These are phyloP conservation scores for Termitomyces sp. DNA, from an alignment of 768 basidiomycete genomes.

Conservation along the genomic window DNA sequence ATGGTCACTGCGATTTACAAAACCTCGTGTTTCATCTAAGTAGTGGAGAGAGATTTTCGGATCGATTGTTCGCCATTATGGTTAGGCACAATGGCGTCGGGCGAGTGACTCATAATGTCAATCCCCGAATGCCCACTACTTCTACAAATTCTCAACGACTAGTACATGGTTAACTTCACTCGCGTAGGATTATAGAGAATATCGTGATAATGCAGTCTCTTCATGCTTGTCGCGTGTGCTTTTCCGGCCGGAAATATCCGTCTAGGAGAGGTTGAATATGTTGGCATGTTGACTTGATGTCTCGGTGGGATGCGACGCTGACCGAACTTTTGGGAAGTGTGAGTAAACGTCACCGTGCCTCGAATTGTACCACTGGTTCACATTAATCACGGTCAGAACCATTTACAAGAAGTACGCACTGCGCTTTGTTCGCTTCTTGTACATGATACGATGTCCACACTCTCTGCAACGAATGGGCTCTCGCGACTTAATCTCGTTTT, in stretches of 20 bases:
- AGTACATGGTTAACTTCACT: background rate
- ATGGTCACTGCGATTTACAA: too few relatives aligned
- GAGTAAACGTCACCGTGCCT: conserved; percentile 54
- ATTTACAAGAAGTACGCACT: conserved; percentile 48
- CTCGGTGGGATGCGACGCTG: background rate
- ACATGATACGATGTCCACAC: conserved; percentile 98
- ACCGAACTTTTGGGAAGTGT: background rate
- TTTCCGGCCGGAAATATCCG: background rate
- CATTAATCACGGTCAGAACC: background rate
- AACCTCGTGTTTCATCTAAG: too few relatives aligned
- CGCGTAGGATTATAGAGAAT: background rate
- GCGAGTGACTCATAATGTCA: conserved; percentile 18
- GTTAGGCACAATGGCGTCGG: conserved; percentile 30
- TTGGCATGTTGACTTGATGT: background rate
- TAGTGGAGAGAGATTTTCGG: conserved; percentile 22
- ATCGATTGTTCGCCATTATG: conserved; percentile 47
- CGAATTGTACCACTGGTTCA: conserved; percentile 70
- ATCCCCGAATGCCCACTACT: background rate
- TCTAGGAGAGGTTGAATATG: background rate
- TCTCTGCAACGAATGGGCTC: conserved; percentile 96
- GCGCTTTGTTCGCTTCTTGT: conserved; percentile 92
- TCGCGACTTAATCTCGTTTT: conserved; percentile 84
- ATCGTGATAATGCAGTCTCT: background rate
- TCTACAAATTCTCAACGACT: background rate
- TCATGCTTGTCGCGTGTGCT: background rate